A percentile compares a stretch with the other conserved stretches of the same genome.
Evolutionary conservation across 768 basidiomycete genomes (phyloP).

Genomic region (Termitomyces sp.): DNA sequence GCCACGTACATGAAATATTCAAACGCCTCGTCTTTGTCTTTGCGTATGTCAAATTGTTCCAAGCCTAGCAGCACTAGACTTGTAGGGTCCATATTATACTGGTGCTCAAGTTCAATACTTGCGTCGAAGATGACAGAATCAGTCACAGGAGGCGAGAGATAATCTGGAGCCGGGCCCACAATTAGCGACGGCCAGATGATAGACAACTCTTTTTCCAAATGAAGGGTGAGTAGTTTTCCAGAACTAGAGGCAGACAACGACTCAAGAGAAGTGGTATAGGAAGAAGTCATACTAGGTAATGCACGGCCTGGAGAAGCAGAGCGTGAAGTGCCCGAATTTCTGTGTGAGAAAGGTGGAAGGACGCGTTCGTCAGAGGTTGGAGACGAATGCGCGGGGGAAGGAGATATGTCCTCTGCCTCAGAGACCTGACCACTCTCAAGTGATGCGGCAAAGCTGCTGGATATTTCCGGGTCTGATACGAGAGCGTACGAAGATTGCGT

Average conservation of each 20-base stretch:
- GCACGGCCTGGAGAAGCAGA: slow-evolving; percentile 53
- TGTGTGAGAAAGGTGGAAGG: slow-evolving; percentile 23
- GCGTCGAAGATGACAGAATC: slow-evolving; percentile 51
- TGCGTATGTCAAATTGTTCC: slow-evolving; percentile 70
- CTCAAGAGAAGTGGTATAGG: slow-evolving; percentile 69
- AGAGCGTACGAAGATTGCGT: slow-evolving; percentile 80
- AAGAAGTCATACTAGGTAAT: slow-evolving; percentile 58
- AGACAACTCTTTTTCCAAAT: slow-evolving; percentile 75
- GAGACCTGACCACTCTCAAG: slow-evolving; percentile 71
- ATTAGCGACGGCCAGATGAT: slow-evolving; percentile 82
- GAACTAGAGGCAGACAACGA: slow-evolving; percentile 54
- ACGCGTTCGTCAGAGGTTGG: slow-evolving; percentile 54
- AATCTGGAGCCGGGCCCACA: slow-evolving; percentile 65
- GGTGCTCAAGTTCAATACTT: slow-evolving; percentile 48
- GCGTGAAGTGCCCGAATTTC: slow-evolving; percentile 37
- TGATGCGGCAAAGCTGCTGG: slow-evolving; percentile 80
- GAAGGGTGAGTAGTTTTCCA: slow-evolving; percentile 70
- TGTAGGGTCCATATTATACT: slow-evolving; percentile 85
- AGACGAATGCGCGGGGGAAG: slow-evolving; percentile 60
- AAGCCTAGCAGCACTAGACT: slow-evolving; percentile 69
- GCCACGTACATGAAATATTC: slow-evolving; percentile 70
- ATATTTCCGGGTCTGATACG: slow-evolving; percentile 80
- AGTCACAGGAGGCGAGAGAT: slow-evolving; percentile 46
- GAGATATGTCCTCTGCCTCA: slow-evolving; percentile 59
- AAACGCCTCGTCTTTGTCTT: slow-evolving; percentile 73